Conservation (phyloP, 1,284 basidiomycete species). For the Melanopsichium pennsylvanicum region DNA sequence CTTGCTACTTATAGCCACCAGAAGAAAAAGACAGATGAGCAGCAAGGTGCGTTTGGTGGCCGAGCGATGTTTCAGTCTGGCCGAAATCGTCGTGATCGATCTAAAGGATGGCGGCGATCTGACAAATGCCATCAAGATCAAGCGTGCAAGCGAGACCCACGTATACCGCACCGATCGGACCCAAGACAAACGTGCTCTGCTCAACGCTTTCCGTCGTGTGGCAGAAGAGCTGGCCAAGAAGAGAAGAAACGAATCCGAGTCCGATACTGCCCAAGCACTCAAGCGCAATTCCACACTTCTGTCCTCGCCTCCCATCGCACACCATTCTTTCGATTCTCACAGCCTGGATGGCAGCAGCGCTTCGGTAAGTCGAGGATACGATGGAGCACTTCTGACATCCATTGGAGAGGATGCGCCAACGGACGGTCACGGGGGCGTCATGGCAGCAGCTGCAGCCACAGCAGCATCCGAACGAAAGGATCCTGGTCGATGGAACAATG, state of each 20-base stretch:
- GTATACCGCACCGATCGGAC: conserved; percentile 85
- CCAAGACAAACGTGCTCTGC: conserved; percentile 84
- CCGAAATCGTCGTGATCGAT: conserved; percentile 91
- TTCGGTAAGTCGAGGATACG: not conserved
- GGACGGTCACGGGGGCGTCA: conserved; percentile 3
- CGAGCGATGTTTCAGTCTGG: conserved; percentile 87
- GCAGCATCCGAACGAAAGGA: conserved; percentile 54
- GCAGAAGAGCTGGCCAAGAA: conserved; percentile 88
- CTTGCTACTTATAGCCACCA: conserved; percentile 83
- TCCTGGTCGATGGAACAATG: conserved; percentile 78
- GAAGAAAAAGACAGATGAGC: conserved; percentile 65
- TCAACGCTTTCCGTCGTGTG: conserved; percentile 86
- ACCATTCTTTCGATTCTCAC: too few relatives aligned
- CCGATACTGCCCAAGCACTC: conserved; percentile 19
- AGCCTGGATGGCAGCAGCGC: not conserved
- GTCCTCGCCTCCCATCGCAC: conserved; percentile 16
- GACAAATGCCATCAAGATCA: conserved; percentile 94
- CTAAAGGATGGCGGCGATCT: conserved; percentile 92
- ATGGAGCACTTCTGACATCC: conserved; percentile 16
- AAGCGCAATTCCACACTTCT: conserved; percentile 44
- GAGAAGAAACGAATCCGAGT: conserved; percentile 86
- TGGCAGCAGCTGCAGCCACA: conserved; percentile 41
- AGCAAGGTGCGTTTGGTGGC: conserved; percentile 78
- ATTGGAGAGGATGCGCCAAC: conserved; percentile 18
- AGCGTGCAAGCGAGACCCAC: conserved; percentile 88